Conservation (phyloP, 1,284 basidiomycete species). For the Agaricales sp. region DNA sequence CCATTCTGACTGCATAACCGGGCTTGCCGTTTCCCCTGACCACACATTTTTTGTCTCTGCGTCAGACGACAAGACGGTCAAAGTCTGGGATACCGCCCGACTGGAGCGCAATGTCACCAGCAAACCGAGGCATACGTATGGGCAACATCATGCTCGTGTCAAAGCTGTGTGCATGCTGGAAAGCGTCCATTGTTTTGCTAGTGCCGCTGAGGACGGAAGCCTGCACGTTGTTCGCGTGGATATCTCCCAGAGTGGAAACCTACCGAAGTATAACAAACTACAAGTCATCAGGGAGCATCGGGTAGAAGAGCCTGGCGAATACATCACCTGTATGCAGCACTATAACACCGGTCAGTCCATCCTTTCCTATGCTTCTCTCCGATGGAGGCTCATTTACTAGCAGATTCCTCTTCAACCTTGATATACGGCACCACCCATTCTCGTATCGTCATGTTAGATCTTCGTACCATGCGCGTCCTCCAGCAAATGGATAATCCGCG, state of each 20-base stretch:
- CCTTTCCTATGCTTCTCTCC: neutral
- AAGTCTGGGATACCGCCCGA: slow-evolving; percentile 47
- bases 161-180: slow-evolving; percentile 78
- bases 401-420: slow-evolving; percentile 65
- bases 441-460: slow-evolving; percentile 69
- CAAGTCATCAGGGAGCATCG: slow-evolving; percentile 71
- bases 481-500: slow-evolving; percentile 77
- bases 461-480: slow-evolving; percentile 75
- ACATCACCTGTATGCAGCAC: slow-evolving; percentile 70
- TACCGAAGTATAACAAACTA: slow-evolving; percentile 74
- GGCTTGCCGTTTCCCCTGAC: slow-evolving; percentile 85
- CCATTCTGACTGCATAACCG: slow-evolving; percentile 72
- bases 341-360: slow-evolving; percentile 51
- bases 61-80: slow-evolving; percentile 78
- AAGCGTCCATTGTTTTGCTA: slow-evolving; percentile 81
- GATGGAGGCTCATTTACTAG: neutral
- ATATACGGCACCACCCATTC: slow-evolving; percentile 82
- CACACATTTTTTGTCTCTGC: slow-evolving; percentile 90
- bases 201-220: slow-evolving; percentile 79
- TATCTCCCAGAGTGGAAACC: slow-evolving; percentile 45
- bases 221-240: slow-evolving; percentile 79
- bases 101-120: slow-evolving; percentile 52
- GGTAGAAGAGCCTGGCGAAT: slow-evolving; percentile 60
- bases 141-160: slow-evolving; percentile 71
- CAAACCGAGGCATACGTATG: slow-evolving; percentile 69